These are phyloP conservation scores for Mycena metata DNA, from an alignment of 768 basidiomycete genomes.

Conservation along the genomic window DNA sequence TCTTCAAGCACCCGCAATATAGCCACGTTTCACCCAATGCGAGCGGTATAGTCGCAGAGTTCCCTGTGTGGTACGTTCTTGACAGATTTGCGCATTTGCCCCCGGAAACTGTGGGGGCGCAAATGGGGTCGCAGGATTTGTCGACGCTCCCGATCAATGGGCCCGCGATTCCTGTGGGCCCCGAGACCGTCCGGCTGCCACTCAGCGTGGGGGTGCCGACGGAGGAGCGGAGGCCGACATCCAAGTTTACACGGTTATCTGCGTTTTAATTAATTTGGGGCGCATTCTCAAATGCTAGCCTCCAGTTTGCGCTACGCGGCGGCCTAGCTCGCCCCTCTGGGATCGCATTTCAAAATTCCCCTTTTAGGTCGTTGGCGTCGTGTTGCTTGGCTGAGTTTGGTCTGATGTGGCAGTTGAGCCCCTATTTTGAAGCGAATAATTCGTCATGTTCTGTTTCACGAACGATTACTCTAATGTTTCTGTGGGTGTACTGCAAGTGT, in stretches of 20 bases:
- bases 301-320: too few relatives aligned
- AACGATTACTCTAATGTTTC: too few relatives aligned
- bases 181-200: conserved; percentile 13
- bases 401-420: too few relatives aligned
- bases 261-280: too few relatives aligned
- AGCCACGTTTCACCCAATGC: conserved; percentile 33
- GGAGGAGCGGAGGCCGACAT: conserved; percentile 31
- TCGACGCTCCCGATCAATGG: conserved; percentile 24
- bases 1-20: conserved; percentile 37
- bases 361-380: too few relatives aligned
- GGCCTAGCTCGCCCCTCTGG: too few relatives aligned
- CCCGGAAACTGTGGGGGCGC: background rate
- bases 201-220: conserved; percentile 7
- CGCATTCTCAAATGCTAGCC: too few relatives aligned
- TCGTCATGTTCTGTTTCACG: too few relatives aligned
- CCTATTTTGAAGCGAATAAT: too few relatives aligned
- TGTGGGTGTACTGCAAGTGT: too few relatives aligned
- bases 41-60: conserved; percentile 26
- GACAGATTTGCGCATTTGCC: conserved; percentile 23
- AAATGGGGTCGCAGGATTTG: background rate
- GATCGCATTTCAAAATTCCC: too few relatives aligned
- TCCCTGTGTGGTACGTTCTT: conserved; percentile 34
- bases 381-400: too few relatives aligned
- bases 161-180: conserved; percentile 4
- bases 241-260: background rate